Evolutionary conservation across 495 filamentous ascomycete genomes (phyloP), one percentile per base, ranked within the genome.

Genomic region (Parachaetomium inaequale): DNA sequence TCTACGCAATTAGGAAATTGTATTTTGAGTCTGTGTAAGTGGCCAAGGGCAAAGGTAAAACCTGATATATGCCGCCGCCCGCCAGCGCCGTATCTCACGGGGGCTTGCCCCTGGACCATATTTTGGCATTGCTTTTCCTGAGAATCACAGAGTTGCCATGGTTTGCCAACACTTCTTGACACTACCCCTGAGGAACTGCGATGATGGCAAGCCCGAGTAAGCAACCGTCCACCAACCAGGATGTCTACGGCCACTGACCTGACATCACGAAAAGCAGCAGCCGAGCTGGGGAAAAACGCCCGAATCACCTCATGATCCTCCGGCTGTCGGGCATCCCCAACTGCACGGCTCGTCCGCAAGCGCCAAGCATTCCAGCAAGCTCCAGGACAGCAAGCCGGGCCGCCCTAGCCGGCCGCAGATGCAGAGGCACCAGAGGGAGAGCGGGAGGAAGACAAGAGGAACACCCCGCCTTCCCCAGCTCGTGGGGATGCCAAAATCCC

Each of bases 1-100:
- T 7, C 23, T 60, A 32, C 58, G 36, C 19, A 7, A 60, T 60
- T 34, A 15, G 58, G 58, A 36, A 60, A 53, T 53, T 53, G 58
- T 43, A 60, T 40, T 25, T 51, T 7, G 28, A 23, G 15, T 28
- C 14, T 23, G 49, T 25, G 34, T 60, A 52, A 60, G 58, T 60
- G 58, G 58, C 47, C 29, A n/a, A 15, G 26, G 14, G 28, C 28
- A 32, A n/a, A 32, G 40, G 38, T 11, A 25, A 19, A 50, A 50
- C 42, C 2, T 40, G 46, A 51, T 51, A 59, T 28, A 51, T 26
- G 4, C 31, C 21, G 36, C 26, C 25, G 14, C 46, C 34, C 34
- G 34, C 57, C 34, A 11, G 19, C 12, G 15, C 19, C 14, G 23
- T 17, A 7, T 47, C 14, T 23, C 21, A 17, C 28, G 17, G 10